Percentiles rank a stretch among this genome's conserved stretches.
Conservation (phyloP, 345 rosid species). For the Moringa oleifera region DNA sequence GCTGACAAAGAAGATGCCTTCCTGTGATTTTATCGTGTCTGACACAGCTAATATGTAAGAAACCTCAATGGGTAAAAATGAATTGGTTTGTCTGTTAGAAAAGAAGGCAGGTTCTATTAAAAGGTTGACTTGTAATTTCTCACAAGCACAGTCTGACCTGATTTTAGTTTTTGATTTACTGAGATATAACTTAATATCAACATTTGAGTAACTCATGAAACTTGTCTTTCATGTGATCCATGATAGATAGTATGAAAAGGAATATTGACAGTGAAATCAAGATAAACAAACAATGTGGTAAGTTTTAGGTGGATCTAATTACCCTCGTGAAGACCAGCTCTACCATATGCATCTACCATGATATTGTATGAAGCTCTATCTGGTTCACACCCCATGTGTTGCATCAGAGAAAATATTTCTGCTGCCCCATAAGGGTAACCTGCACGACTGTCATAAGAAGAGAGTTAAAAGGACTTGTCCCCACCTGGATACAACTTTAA, state of each 20-base stretch:
- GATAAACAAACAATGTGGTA: neutral
- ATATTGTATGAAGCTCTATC: slow-evolving; percentile 91
- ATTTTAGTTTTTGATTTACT: no score
- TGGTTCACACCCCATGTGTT: slow-evolving; percentile 92
- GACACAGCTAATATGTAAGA: no score
- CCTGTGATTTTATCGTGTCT: no score
- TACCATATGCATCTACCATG: slow-evolving; percentile 90
- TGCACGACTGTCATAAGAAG: slow-evolving; percentile 56
- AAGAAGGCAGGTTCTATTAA: neutral
- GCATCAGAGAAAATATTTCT: slow-evolving; percentile 89
- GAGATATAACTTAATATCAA: no score
- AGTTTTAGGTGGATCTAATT: slow-evolving; percentile 16
- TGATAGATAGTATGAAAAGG: neutral
- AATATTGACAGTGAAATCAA: neutral
- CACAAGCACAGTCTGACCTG: no score
- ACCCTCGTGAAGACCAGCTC: slow-evolving; percentile 84
- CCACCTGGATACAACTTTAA: neutral
- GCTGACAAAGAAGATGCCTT: no score
- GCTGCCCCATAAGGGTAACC: slow-evolving; percentile 93
- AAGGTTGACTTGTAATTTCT: neutral
- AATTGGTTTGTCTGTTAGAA: neutral
- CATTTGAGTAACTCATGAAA: neutral
- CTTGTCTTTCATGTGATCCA: neutral
- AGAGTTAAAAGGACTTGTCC: slow-evolving; percentile 3
- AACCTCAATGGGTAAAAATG: neutral